phyloP scores from a whole-genome alignment of 2,329 filamentous ascomycete species.

The Colletotrichum filicis region DNA sequence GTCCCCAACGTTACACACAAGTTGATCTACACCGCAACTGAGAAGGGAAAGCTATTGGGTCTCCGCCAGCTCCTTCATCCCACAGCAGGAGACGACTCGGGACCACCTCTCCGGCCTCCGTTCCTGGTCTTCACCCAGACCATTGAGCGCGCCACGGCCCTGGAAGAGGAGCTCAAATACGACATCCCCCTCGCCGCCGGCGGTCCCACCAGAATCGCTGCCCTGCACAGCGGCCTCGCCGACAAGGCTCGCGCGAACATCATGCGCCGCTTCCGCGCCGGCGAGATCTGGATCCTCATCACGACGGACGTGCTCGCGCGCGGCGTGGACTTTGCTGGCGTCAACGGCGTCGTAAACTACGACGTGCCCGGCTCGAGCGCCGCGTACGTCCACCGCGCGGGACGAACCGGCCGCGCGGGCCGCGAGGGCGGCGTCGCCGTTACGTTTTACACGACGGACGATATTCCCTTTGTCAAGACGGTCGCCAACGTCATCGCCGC shows the following conservation, averaged over 20 bases:
- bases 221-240: constrained; percentile 88
- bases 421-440: constrained; percentile 89
- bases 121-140: constrained; percentile 98
- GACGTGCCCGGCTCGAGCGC: constrained; percentile 94
- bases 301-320: constrained; percentile 94
- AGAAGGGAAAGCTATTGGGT: constrained; percentile 92
- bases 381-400: constrained; percentile 92
- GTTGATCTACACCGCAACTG: constrained; percentile 90
- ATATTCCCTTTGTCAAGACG: constrained; percentile 87
- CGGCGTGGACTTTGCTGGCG: constrained; percentile 92
- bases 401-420: constrained; percentile 89
- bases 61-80: constrained; percentile 91
- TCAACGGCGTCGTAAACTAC: constrained; percentile 98
- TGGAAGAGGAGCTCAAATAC: constrained; percentile 91
- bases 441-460: constrained; percentile 95
- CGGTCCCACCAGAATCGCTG: constrained; percentile 84
- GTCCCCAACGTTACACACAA: constrained; percentile 92
- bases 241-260: constrained; percentile 80
- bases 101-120: constrained; percentile 78
- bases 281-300: constrained; percentile 96
- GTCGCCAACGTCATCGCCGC: constrained; percentile 92
- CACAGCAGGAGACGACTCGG: constrained; percentile 63
- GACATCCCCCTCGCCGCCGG: constrained; percentile 92
- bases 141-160: constrained; percentile 86
- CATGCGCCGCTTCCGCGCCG: constrained; percentile 90